Evolutionary conservation across 495 filamentous ascomycete genomes (phyloP), one percentile per base, ranked within the genome.

Genomic region (Arthonia radiata): DNA sequence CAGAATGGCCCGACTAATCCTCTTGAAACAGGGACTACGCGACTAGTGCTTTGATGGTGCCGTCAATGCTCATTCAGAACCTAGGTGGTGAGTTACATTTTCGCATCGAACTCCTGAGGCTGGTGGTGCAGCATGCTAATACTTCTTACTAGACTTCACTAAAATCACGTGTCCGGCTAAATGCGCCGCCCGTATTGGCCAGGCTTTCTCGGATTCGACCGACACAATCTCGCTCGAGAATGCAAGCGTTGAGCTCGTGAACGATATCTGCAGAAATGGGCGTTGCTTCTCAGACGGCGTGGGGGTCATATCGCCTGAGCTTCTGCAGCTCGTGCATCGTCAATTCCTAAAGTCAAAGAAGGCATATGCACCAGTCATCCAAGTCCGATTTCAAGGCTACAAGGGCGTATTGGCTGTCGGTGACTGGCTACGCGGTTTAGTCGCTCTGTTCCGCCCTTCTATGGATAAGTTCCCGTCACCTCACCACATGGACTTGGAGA

Each of bases 171-270:
- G 54, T 3, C 72, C 76, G 0, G 76, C 79, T 1, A 67, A 63
- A 31, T 79, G 71, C 29, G 79, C 79, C 0, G 78, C 79, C 0
- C 53, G 77, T 17, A 81, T 86, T 18, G 79, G 79, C 1, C 79
- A 86, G 37, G 67, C 73, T 0, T 86, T 86, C 28, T 74, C 76
- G 0, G 72, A 86, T 31, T 86, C 79, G 0, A 56, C 49, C 1
- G 49, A 45, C 17, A 48, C 68, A 0, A 50, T 61, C 15, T 35
- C 56, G 1, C 37, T 76, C 1, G 36, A 49, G 3, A 32, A 53
- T 4, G 18, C 48, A 11, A 43, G 48, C 1, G 14, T 30, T 7
- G 49, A 31, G 33, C 38, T 16, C 42, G 45, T 22, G 28, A 13
- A 17, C n/a, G 25, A 35, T 17, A 31, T 48, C 3, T 33, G 38